These are phyloP conservation scores for Daldinia sp. DNA, from an alignment of 2,329 filamentous ascomycete species.

Conservation along the genomic window DNA sequence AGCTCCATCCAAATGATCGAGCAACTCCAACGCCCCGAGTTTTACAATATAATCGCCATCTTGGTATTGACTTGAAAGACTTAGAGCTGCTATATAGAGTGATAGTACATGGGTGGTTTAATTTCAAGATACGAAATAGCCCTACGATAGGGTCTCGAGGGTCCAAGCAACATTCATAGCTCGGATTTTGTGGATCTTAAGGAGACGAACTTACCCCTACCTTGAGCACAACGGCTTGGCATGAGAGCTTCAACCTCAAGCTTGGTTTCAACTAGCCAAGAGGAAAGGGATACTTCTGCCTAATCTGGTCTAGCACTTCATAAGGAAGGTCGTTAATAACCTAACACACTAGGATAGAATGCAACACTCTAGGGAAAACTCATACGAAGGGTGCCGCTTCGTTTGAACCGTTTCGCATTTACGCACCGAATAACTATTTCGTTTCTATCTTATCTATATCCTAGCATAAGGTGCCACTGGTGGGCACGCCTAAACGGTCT, in stretches of 20 bases:
- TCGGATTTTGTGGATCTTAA: neutral
- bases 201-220: neutral
- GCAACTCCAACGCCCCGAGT: no score
- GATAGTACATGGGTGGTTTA: neutral
- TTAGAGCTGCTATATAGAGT: no score
- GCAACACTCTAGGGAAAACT: neutral
- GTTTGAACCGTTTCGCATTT: neutral
- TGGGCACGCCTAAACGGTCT: neutral
- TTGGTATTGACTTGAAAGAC: no score
- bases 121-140: neutral
- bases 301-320: neutral
- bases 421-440: neutral
- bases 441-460: constrained; percentile 1
- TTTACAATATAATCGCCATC: no score
- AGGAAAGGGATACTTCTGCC: neutral
- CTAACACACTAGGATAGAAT: neutral
- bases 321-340: constrained; percentile 1
- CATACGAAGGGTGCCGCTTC: neutral
- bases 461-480: neutral
- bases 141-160: neutral
- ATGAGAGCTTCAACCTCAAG: neutral
- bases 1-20: no score
- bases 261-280: neutral
- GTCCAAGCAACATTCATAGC: neutral
- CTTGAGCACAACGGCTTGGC: no score